Base-by-base conservation (phyloP, 1,284 basidiomycete genomes). In the Chiua sp. region DNA sequence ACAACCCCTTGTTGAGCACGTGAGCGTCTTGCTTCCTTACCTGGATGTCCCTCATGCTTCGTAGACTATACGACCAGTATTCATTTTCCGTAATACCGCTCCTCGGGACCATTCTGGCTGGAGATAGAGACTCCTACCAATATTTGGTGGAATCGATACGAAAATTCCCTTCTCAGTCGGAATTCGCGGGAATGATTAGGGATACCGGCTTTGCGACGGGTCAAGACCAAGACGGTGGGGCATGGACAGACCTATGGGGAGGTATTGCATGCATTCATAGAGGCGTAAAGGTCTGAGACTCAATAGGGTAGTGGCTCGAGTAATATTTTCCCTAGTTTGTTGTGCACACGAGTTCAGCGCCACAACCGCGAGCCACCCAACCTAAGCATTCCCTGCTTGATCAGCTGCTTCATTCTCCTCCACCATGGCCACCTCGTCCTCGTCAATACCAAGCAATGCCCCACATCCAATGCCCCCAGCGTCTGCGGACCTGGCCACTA, bases 81-180 rank as follows among this genome's bases (percentile, higher is more conserved):
- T 98, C 97, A 15, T 99, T 99, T 85, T 90, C 92, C 7, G 86
- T 98, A 60, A 96, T 99, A 70, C 98, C 98, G 7, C 83, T 98
- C 23, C 78, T 99, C 47, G 98, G 98, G 28, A 96, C 96, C 55
- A 91, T 99, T 68, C 82, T 99, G n/a, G 94, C 96, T 11, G 93
- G 93, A 5, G 97, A 99, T 76, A 86, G 96, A 42, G 92, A 88
- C 35, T 98, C 96, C 22, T 99, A 99, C 77, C 94, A 98, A 77
- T 99, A 99, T 76, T 85, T 99, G 48, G 94, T 99, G 55, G 98
- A 99, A 78, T 98, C 96, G 42, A 99, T 99, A 70, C 92, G 96
- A 59, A 87, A 87, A 66, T 99, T 99, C 82, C 97, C 97, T 37
- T 82, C 87, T 23, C 97, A 98, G 76, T 80, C 87, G 28, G 89